These are phyloP conservation scores for Vaccinium myrtillus DNA, from an alignment of 148 eudicot genomes.

Conservation along the genomic window DNA sequence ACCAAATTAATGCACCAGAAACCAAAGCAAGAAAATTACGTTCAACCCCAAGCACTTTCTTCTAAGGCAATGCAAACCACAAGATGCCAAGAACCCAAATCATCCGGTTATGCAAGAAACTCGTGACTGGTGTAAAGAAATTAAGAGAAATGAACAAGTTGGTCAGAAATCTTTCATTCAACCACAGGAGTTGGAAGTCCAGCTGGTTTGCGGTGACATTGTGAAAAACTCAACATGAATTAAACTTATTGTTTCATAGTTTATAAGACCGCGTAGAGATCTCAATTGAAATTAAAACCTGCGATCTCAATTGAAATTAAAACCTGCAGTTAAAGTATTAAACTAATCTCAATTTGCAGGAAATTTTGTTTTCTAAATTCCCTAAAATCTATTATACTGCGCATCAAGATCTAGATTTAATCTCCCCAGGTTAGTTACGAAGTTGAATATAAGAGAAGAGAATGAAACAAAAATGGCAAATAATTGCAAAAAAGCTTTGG, in stretches of 20 bases:
- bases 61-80: slow-evolving; percentile 15
- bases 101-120: slow-evolving; percentile 18
- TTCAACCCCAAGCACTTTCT: slow-evolving; percentile 15
- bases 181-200: not conserved
- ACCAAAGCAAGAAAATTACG: slow-evolving; percentile 1
- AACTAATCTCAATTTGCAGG: not conserved
- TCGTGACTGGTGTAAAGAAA: slow-evolving; percentile 11
- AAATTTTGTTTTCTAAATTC: not conserved
- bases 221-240: not conserved
- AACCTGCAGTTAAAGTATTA: not conserved
- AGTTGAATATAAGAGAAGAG: not conserved
- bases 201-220: not conserved
- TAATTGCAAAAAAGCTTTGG: too few relatives aligned
- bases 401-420: not conserved
- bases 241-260: not conserved
- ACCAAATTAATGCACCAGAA: slow-evolving; percentile 17
- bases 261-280: not conserved
- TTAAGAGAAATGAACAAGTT: slow-evolving; percentile 1
- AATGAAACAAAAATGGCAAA: not conserved
- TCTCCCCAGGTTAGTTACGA: not conserved
- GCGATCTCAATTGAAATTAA: not conserved
- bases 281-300: not conserved
- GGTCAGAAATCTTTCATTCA: not conserved
- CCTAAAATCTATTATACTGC: not conserved
- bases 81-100: slow-evolving; percentile 15